Evolutionary conservation across 768 basidiomycete species (phyloP).

Genomic region (Mycena belliarum): DNA sequence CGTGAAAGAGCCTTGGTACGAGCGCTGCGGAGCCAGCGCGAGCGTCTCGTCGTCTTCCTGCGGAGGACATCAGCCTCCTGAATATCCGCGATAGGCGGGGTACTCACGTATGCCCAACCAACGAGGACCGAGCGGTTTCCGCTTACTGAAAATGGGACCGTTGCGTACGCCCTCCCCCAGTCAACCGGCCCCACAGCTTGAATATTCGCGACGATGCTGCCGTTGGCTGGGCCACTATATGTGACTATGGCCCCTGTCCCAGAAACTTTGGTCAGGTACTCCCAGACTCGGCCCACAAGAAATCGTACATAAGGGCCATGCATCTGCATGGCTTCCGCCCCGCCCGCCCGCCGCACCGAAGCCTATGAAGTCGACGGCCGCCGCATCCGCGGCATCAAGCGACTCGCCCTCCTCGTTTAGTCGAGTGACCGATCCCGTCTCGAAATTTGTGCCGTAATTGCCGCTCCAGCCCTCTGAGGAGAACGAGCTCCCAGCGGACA

Average conservation of each 20-base stretch:
- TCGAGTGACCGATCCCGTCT: constrained; percentile 15
- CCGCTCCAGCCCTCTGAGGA: constrained; percentile 17
- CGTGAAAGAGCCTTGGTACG: constrained; percentile 16
- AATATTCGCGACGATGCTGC: constrained; percentile 10
- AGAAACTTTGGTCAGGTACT: neutral
- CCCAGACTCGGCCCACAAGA: too few relatives aligned
- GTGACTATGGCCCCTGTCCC: constrained; percentile 17
- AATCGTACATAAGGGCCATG: constrained; percentile 17
- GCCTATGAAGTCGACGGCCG: constrained; percentile 15
- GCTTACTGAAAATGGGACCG: constrained; percentile 9
- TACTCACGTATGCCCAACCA: constrained; percentile 14
- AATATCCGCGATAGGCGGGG: too few relatives aligned
- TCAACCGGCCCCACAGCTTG: constrained; percentile 10
- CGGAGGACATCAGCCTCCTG: neutral
- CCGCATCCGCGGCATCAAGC: constrained; percentile 2
- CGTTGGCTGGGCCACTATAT: constrained; percentile 1
- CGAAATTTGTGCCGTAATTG: constrained; percentile 16
- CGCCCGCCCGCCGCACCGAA: constrained; percentile 14
- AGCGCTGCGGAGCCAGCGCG: constrained; percentile 14
- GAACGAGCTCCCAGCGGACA: neutral
- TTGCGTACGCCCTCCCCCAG: constrained; percentile 17
- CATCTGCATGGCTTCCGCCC: constrained; percentile 7
- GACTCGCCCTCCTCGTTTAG: constrained; percentile 16
- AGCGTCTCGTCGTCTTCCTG: constrained; percentile 18
- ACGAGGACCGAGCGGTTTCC: constrained; percentile 18